Percentiles rank a stretch among this genome's conserved stretches.
These are phyloP conservation scores for Physcia stellaris DNA, from an alignment of 495 filamentous ascomycete species.

Conservation along the genomic window DNA sequence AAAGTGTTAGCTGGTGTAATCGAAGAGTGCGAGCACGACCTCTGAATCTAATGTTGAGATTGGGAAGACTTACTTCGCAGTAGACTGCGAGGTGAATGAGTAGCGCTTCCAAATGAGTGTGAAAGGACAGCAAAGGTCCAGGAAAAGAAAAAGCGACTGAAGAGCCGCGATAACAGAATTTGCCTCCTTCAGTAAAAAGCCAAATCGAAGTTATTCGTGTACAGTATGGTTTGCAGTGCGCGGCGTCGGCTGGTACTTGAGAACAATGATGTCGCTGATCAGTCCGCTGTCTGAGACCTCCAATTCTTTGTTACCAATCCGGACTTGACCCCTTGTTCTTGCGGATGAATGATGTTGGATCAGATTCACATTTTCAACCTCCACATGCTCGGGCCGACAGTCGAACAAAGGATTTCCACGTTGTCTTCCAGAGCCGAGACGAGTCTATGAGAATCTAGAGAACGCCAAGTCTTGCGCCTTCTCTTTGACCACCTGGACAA, in stretches of 20 bases:
- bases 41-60: too few relatives aligned
- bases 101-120: conserved; percentile 15
- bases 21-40: too few relatives aligned
- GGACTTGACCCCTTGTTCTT: conserved; percentile 5
- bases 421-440: neutral
- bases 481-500: neutral
- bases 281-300: conserved; percentile 2
- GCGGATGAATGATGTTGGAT: too few relatives aligned
- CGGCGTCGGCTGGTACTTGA: too few relatives aligned
- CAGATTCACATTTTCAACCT: too few relatives aligned
- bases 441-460: neutral
- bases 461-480: neutral
- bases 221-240: too few relatives aligned
- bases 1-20: too few relatives aligned
- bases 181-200: conserved; percentile 12
- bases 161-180: conserved; percentile 12
- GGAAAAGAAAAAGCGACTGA: conserved; percentile 8
- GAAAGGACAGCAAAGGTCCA: conserved; percentile 14
- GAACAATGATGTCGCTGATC: too few relatives aligned
- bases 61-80: too few relatives aligned
- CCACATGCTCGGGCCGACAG: neutral
- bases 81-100: too few relatives aligned
- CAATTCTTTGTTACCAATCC: conserved; percentile 3
- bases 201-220: too few relatives aligned
- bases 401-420: conserved; percentile 8